Evolutionary conservation across 176 grass and related monocot species (phyloP).

Genomic region (Puya raimondii): DNA sequence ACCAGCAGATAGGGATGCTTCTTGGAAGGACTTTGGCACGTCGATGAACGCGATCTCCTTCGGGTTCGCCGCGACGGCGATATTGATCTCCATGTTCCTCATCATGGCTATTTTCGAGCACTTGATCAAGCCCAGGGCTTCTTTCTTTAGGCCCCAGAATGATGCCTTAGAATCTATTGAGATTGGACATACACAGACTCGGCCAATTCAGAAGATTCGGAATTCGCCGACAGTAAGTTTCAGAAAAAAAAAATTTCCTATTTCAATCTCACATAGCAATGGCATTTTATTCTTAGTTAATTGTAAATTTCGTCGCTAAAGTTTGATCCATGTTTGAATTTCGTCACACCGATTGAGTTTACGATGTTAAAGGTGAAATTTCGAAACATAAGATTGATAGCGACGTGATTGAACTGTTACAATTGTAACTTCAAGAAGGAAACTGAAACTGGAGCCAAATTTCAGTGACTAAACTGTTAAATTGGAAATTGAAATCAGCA

Average conservation of each 20-base stretch:
- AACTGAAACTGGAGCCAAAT: too few relatives aligned
- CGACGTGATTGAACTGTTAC: too few relatives aligned
- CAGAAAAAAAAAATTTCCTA: neutral
- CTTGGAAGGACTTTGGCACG: constrained; percentile 69
- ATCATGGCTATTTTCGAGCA: constrained; percentile 98
- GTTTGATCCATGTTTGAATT: too few relatives aligned
- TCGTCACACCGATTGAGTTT: too few relatives aligned
- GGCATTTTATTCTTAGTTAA: too few relatives aligned
- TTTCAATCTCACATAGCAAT: too few relatives aligned
- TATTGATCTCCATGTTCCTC: constrained; percentile 96
- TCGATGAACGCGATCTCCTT: constrained; percentile 95
- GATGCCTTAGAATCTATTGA: neutral
- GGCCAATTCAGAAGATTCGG: constrained; percentile 36
- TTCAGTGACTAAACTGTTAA: too few relatives aligned
- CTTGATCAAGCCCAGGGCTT: constrained; percentile 69
- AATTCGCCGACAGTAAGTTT: neutral
- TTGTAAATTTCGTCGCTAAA: too few relatives aligned
- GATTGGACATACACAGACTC: neutral
- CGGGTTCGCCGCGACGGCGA: constrained; percentile 82
- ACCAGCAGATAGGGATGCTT: constrained; percentile 24
- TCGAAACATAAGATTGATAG: too few relatives aligned
- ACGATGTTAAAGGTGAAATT: too few relatives aligned
- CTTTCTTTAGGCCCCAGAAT: constrained; percentile 10
- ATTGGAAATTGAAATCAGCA: too few relatives aligned
- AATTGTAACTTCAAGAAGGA: too few relatives aligned